phyloP scores from a whole-genome alignment of 2,329 filamentous ascomycete genomes.

The Laburnicola sp. region DNA sequence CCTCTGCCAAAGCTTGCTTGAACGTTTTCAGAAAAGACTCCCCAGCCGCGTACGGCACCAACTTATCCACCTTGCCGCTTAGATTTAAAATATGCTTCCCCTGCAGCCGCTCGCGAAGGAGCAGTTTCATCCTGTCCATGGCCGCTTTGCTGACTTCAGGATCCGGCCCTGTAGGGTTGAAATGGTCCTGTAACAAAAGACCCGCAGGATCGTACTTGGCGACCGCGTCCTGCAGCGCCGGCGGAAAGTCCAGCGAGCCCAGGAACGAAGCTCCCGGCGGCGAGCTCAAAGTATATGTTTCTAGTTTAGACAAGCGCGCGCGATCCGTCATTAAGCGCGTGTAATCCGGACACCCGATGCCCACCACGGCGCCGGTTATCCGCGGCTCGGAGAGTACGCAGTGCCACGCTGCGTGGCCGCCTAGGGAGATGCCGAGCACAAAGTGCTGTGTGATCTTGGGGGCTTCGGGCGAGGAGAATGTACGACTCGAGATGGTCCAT shows the following conservation, averaged over 20 bases:
- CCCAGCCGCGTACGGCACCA: slow-evolving; percentile 69
- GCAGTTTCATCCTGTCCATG: slow-evolving; percentile 27
- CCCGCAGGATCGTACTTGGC: slow-evolving; percentile 73
- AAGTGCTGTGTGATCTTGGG: slow-evolving; percentile 65
- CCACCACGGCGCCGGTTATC: slow-evolving; percentile 74
- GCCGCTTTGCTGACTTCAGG: slow-evolving; percentile 42
- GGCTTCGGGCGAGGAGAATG: slow-evolving; percentile 56
- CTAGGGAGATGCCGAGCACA: slow-evolving; percentile 80
- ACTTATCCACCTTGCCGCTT: slow-evolving; percentile 67
- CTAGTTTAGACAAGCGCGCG: slow-evolving; percentile 69
- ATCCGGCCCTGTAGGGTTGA: slow-evolving; percentile 28
- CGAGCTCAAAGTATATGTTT: slow-evolving; percentile 60
- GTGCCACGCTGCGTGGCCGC: slow-evolving; percentile 88
- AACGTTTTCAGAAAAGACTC: slow-evolving; percentile 66
- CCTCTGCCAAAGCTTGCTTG: slow-evolving; percentile 59
- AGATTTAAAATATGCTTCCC: slow-evolving; percentile 43
- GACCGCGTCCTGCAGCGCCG: slow-evolving; percentile 65
- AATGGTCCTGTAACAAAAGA: slow-evolving; percentile 60
- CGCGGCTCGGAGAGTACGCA: slow-evolving; percentile 75
- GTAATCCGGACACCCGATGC: slow-evolving; percentile 91
- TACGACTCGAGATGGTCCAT: slow-evolving; percentile 80
- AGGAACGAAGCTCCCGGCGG: slow-evolving; percentile 67
- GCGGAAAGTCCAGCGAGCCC: slow-evolving; percentile 77
- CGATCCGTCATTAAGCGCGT: slow-evolving; percentile 78
- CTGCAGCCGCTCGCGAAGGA: slow-evolving; percentile 53